phyloP scores from a whole-genome alignment of 768 basidiomycete genomes.

The Cystobasidium tubakii region DNA sequence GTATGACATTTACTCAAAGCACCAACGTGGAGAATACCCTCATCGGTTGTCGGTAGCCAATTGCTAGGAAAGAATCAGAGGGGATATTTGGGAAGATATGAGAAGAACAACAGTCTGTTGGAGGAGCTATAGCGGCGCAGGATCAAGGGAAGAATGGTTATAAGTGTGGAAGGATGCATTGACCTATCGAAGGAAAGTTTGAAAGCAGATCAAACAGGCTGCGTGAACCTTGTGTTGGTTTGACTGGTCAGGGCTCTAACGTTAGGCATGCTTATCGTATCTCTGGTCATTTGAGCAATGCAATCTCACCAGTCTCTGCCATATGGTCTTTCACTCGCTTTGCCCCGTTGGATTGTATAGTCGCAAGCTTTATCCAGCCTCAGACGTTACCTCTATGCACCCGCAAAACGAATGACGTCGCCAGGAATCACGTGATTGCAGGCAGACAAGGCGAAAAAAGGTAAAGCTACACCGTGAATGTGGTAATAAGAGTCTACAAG shows the following conservation, averaged over 20 bases:
- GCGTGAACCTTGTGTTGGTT: not conserved
- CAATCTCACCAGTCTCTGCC: not conserved
- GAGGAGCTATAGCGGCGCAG: not conserved
- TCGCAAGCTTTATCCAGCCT: no score
- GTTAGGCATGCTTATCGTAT: slow-evolving; percentile 3
- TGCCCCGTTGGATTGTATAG: no score
- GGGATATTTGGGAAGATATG: not conserved
- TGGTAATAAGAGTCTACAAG: no score
- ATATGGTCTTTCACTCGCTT: not conserved
- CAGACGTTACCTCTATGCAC: no score
- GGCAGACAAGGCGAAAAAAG: no score
- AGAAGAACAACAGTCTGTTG: not conserved
- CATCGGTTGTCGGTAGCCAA: not conserved
- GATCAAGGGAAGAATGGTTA: not conserved
- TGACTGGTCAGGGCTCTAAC: not conserved
- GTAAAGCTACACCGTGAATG: no score
- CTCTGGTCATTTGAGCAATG: not conserved
- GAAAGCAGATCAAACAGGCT: not conserved
- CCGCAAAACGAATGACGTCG: no score
- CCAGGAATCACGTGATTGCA: no score
- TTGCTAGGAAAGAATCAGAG: not conserved
- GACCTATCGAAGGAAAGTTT: not conserved
- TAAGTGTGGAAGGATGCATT: not conserved
- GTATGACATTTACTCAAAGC: not conserved
- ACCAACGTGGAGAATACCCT: not conserved